Conservation (phyloP, 1,284 basidiomycete species). For the Austropuccinia psidii region DNA sequence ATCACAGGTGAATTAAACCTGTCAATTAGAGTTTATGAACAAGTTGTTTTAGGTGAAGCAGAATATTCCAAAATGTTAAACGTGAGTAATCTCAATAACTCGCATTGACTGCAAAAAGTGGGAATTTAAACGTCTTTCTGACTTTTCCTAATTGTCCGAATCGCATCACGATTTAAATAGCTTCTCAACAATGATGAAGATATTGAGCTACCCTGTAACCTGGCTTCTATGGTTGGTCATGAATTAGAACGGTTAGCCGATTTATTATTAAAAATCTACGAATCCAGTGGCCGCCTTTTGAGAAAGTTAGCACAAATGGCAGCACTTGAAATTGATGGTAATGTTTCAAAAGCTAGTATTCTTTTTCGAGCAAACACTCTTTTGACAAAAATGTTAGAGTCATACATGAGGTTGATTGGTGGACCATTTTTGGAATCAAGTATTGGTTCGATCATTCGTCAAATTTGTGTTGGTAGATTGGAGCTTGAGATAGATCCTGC, state of each 20-base stretch:
- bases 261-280: slow-evolving; percentile 55
- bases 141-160: no score
- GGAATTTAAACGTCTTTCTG: no score
- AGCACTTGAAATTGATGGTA: slow-evolving; percentile 41
- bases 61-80: slow-evolving; percentile 24
- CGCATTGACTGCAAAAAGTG: slow-evolving; percentile 39
- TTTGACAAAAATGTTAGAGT: slow-evolving; percentile 33
- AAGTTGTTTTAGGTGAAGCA: slow-evolving; percentile 28
- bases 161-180: slow-evolving; percentile 42
- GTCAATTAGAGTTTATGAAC: slow-evolving; percentile 26
- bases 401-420: slow-evolving; percentile 34
- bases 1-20: slow-evolving; percentile 27
- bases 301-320: slow-evolving; percentile 41
- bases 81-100: slow-evolving; percentile 1
- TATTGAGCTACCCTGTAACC: slow-evolving; percentile 51
- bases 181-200: slow-evolving; percentile 36
- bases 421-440: slow-evolving; percentile 16
- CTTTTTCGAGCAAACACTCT: slow-evolving; percentile 32
- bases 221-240: slow-evolving; percentile 57
- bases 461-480: slow-evolving; percentile 15
- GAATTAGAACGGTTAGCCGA: slow-evolving; percentile 43
- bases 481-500: slow-evolving; percentile 32
- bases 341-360: slow-evolving; percentile 25
- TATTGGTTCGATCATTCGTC: slow-evolving; percentile 19
- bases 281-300: slow-evolving; percentile 52